Evolutionary conservation across 2,329 filamentous ascomycete species (phyloP).

Genomic region (Trichoderma sp.): DNA sequence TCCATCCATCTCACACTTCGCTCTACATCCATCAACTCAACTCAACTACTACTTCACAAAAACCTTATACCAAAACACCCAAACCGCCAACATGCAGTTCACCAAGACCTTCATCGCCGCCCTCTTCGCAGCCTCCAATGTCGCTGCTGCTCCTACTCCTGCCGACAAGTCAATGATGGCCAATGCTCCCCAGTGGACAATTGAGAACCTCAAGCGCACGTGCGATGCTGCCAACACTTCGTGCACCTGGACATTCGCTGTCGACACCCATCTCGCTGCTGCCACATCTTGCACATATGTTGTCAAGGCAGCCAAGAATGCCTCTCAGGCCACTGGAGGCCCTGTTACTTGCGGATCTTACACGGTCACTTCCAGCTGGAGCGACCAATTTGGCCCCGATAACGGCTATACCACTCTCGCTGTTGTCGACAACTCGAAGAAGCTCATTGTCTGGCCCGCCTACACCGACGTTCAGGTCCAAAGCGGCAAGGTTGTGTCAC

Average conservation of each 20-base stretch:
- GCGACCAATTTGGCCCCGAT: conserved; percentile 54
- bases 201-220: conserved; percentile 43
- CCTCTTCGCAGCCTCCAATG: conserved; percentile 40
- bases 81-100: conserved; percentile 46
- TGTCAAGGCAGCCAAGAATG: conserved; percentile 38
- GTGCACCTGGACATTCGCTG: conserved; percentile 49
- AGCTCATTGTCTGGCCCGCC: conserved; percentile 53
- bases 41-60: neutral
- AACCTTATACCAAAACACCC: neutral
- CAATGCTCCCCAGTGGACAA: conserved; percentile 44
- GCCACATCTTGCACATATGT: conserved; percentile 43
- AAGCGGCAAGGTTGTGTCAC: conserved; percentile 47
- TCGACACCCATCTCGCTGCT: conserved; percentile 41
- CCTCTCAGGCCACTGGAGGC: conserved; percentile 43
- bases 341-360: conserved; percentile 50
- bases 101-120: conserved; percentile 42
- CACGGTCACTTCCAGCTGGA: conserved; percentile 57
- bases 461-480: conserved; percentile 56
- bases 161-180: conserved; percentile 45
- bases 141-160: conserved; percentile 41
- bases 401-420: conserved; percentile 58
- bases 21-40: neutral
- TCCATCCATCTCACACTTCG: neutral
- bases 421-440: conserved; percentile 47
- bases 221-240: conserved; percentile 43